Base-by-base conservation (phyloP, 2,329 filamentous ascomycete species). In the Cladosporium cucumerinum region DNA sequence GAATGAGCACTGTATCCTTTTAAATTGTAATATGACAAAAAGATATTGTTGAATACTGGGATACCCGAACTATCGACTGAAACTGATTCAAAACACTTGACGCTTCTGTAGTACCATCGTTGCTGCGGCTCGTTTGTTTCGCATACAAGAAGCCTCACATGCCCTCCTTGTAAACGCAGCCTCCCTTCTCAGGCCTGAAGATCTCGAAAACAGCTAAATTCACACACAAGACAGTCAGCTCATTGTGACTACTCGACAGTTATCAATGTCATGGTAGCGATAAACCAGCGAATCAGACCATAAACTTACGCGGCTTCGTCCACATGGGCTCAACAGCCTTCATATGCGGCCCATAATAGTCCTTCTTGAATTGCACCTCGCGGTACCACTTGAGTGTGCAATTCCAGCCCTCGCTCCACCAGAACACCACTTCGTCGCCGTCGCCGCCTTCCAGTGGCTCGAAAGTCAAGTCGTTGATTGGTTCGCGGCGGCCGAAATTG, bases 281-380 rank as follows among this genome's bases (percentile, higher is more conserved):
- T 14, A 28, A 36, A n/a, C n/a, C 12, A 32, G 25, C 30, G 1
- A 3, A 11, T 4, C 7, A 49, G 32, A 25, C 5, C 7, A 10
- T 4, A 32, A 72, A 70, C 62, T 79, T 74, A 34, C 77, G 71
- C 1, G 77, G 75, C 67, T 80, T 80, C 48, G 78, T 63, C 66
- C 76, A 80, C 75, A 81, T 74, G 7, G 76, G 72, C 71, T 77
- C 73, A 6, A 79, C 80, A 16, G 71, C 68, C n/a, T 72, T 74
- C 2, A 79, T 66, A 65, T 80, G 81, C 21, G 78, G 77, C 54
- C 76, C 74, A 66, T 81, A 81, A 65, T 81, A 81, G 1, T 74
- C 70, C 68, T 80, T 81, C 30, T 64, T 52, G 18, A 70, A 57
- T 39, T 67, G 66, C 23, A 65, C 61, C 32, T 59, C 54, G 32